Evolutionary conservation across 2,329 filamentous ascomycete genomes (phyloP), one percentile per base, ranked within the genome.

Genomic region (Colletotrichum sp.): DNA sequence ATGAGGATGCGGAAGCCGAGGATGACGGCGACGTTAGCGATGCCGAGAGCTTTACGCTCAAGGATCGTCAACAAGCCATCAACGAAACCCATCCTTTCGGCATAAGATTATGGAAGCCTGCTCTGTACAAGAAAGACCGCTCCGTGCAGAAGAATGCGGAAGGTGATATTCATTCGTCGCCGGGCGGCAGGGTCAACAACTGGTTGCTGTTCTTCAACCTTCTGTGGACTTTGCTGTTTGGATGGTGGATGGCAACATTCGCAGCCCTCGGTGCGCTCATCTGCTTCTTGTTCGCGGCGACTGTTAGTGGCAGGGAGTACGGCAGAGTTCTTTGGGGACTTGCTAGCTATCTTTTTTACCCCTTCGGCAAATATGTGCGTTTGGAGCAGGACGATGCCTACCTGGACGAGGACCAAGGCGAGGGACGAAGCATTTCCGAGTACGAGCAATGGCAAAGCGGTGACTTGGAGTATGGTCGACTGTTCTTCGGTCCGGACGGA

Each of bases 391-490:
- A 99, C 78, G 97, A 98, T 80, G 93, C 94, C 57, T 99, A 99
- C 81, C 88, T 95, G 62, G 94, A 98, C 74, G 97, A 99, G 84
- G 97, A 99, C 79, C 92, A 97, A 80, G 96, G 96, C 54, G 97
- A 99, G 84, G 97, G 97, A 24, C 92, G 97, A 80, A 98, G 96
- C 85, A 98, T 99, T 80, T 97, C 95, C 79, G 97, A 99, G 85
- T 99, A 99, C 81, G 97, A 99, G 83, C 95, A 98, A 84, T 99
- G 97, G 97, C 97, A 99, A 85, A 98, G 92, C 81, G 97, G 97
- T 65, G 97, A 99, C 80, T 90, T 99, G 38, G 97, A 99, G 83
- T 95, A 98, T 82, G 97, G 97, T 5, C 91, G 96, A 38, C 90
- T 99, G 4, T 98, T 99, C 86, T 99, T 99, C 82, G 97, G 97